Base-by-base conservation (phyloP, 2,329 filamentous ascomycete species). In the Shiraia bambusicola region DNA sequence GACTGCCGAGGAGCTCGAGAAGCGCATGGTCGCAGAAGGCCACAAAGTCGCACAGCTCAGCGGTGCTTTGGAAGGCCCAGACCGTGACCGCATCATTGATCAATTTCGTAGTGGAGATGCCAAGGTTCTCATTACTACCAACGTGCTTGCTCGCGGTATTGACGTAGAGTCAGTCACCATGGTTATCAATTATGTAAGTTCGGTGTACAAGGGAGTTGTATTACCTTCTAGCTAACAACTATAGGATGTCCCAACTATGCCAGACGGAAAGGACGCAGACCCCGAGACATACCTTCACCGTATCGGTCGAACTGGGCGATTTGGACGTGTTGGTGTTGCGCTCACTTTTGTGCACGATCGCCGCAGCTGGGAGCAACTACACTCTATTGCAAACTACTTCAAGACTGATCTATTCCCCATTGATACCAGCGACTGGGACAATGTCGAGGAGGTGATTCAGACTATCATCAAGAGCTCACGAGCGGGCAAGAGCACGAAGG, bases 101-200 rank as follows among this genome's bases (percentile, higher is more conserved):
- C 81, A 87, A 42, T 98, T 98, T 80, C 84, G 93, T 44, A 80
- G 74, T 31, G 92, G 92, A 28, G 80, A 85, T 45, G 89, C 89
- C 61, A 98, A 98, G 75, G 93, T 98, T 7, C 84, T 98, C 49
- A 96, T 98, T 63, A 94, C 93, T 1, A 98, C 93, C 56, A 98
- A 98, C 63, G 91, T 98, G 27, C 80, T 98, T 44, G 88, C 93
- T 7, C 90, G 93, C 64, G 93, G 93, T 66, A 97, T 98, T 60
- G 93, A 98, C 63, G 75, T 97, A 66, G 70, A 94, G 73, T 84
- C 84, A 19, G 93, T 98, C 11, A 95, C 90, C 8, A 93, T 98
- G 85, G 93, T 98, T 39, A 90, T 98, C 76, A 98, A 98, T 76
- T 98, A 98, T 71, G 78, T 79, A 71, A 50, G 57, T 50, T 10